Percentiles rank a stretch among this genome's conserved stretches.
These are phyloP conservation scores for Citrus maxima DNA, from an alignment of 345 rosid genomes.

Conservation along the genomic window DNA sequence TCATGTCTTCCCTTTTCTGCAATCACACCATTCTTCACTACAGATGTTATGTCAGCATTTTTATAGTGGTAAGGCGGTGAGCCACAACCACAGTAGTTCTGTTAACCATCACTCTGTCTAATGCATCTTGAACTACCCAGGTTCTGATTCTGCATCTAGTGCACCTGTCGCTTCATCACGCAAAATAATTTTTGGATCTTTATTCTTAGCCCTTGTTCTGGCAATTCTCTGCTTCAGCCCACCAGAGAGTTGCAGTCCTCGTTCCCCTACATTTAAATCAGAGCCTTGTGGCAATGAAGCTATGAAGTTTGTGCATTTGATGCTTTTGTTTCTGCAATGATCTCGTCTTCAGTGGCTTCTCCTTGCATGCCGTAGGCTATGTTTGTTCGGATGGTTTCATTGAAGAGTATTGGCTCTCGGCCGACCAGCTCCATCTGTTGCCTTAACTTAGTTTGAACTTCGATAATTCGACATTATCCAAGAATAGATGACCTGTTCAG, in stretches of 20 bases:
- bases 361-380: slow-evolving; percentile 60
- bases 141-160: slow-evolving; percentile 63
- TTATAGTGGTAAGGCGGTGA: slow-evolving; percentile 54
- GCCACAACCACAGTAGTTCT: slow-evolving; percentile 64
- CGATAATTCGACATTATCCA: slow-evolving; percentile 41
- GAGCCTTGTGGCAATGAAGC: slow-evolving; percentile 58
- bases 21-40: slow-evolving; percentile 57
- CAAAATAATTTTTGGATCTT: slow-evolving; percentile 64
- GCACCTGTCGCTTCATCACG: slow-evolving; percentile 78
- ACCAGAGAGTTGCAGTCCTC: slow-evolving; percentile 70
- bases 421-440: slow-evolving; percentile 66
- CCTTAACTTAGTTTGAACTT: slow-evolving; percentile 50
- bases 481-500: slow-evolving; percentile 45
- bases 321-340: slow-evolving; percentile 49
- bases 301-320: slow-evolving; percentile 66
- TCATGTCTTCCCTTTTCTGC: slow-evolving; percentile 66
- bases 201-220: slow-evolving; percentile 42
- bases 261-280: slow-evolving; percentile 56
- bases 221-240: slow-evolving; percentile 62
- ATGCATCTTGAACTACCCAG: slow-evolving; percentile 53
- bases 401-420: slow-evolving; percentile 70
- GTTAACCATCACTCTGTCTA: slow-evolving; percentile 63
- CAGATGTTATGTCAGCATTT: slow-evolving; percentile 60
- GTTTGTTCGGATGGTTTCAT: slow-evolving; percentile 56
- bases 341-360: slow-evolving; percentile 44